Evolutionary conservation across 148 eudicot genomes (phyloP), one percentile per base, ranked within the genome.

Genomic region (Rhododendron mucronatum): DNA sequence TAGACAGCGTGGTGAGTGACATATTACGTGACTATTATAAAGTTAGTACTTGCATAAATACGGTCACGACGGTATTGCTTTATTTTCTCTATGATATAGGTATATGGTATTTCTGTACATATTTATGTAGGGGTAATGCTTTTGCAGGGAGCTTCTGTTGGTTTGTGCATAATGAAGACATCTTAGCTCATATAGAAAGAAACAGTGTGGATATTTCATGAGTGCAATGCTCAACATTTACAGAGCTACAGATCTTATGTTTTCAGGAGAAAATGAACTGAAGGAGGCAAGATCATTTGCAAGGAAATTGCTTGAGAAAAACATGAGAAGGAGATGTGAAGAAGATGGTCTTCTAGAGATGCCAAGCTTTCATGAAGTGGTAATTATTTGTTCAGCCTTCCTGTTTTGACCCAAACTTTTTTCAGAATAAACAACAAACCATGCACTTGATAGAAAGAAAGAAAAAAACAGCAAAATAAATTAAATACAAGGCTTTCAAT

Each of bases 191-290:
- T 76, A 80, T 89, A 21, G 90, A 90, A 83, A 37, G 84, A 2
- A 89, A 92, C 59, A 20, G 41, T 35, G 61, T 30, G 30, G 86
- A 5, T 28, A 86, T 26, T 87, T 71, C 51, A 53, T 53, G 8
- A 88, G 84, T 71, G 44, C 78, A 82, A 61, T 90, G 85, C 86
- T 86, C 53, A 84, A 18, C 76, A 85, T 92, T 1, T 88, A 90
- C 85, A 86, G 88, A 88, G 94, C 94, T 5, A 89, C 91, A 30
- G 86, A 92, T 82, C 83, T 92, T 18, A 86, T 57, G 73, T 91
- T 89, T 77, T 35, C 78, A 51, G 91, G 89, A 18, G 94, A 92
- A 78, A 13, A 6, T 5, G 88, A 89, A 82, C 15, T 92, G 5
- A 86, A 90, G 41, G 82, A 86, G 69, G 86, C 92, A 41, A 89